Conservation (phyloP, 257 asterid species). For the Solanum infundibuliforme region DNA sequence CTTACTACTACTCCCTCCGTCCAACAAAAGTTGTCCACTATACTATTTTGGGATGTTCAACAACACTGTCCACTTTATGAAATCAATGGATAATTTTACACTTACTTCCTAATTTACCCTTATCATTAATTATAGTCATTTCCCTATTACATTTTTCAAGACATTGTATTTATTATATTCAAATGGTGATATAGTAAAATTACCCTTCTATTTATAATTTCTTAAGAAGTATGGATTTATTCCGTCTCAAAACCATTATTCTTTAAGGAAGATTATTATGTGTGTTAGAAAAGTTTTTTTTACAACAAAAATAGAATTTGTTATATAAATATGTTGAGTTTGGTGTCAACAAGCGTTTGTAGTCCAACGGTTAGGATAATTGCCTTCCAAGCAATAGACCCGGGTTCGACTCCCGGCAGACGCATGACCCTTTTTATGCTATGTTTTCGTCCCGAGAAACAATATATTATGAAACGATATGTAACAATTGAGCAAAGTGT, state of each 20-base stretch:
- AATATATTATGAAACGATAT: too few species aligned
- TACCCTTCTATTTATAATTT: too few species aligned
- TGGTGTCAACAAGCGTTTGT: constrained; percentile 24
- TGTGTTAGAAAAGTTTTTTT: not conserved
- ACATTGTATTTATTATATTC: not conserved
- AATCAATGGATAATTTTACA: too few species aligned
- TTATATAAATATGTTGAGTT: too few species aligned
- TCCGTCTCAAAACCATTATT: not conserved
- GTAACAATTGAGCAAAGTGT: too few species aligned
- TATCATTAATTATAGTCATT: too few species aligned
- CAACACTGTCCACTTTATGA: not conserved
- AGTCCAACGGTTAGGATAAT: constrained; percentile 99
- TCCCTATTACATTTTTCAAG: too few species aligned
- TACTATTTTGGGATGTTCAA: not conserved
- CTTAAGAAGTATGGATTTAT: not conserved
- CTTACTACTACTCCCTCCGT: not conserved
- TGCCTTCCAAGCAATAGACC: constrained; percentile 99
- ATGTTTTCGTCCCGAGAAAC: too few species aligned
- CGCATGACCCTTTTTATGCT: constrained; percentile 5
- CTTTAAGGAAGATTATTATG: not conserved
- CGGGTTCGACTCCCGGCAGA: constrained; percentile 99
- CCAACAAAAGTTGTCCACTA: too few species aligned
- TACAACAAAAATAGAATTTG: too few species aligned
- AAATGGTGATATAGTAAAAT: too few species aligned
- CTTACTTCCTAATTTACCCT: not conserved